Evolutionary conservation across 139 green algal species (phyloP), one percentile per base, ranked within the genome.

Genomic region (Chlamydomonas asymmetrica): DNA sequence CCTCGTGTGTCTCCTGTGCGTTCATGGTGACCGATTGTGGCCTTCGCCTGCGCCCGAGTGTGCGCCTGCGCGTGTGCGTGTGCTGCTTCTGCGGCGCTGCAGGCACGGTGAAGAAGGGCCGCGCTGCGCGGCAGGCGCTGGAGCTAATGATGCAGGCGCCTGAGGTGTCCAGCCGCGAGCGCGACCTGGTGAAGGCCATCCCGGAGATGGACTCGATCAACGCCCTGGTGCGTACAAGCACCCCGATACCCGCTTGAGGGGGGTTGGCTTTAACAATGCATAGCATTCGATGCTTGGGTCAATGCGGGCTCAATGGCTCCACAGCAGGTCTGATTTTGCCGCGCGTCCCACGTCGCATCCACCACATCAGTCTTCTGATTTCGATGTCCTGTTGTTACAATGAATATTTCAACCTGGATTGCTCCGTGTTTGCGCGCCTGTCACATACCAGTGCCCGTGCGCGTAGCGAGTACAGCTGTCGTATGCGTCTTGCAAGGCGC

Each of bases 31-130:
- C n/a, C n/a, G n/a, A n/a, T n/a, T n/a, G n/a, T n/a, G n/a, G n/a
- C n/a, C n/a, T n/a, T n/a, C n/a, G n/a, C n/a, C n/a, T n/a, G n/a
- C n/a, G n/a, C n/a, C n/a, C n/a, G n/a, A n/a, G n/a, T n/a, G n/a
- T n/a, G n/a, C n/a, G n/a, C n/a, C n/a, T n/a, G n/a, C n/a, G n/a
- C n/a, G n/a, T n/a, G n/a, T n/a, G n/a, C n/a, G n/a, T n/a, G n/a
- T n/a, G n/a, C n/a, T n/a, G n/a, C n/a, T n/a, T n/a, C n/a, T n/a
- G n/a, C n/a, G n/a, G n/a, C n/a, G n/a, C 81, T 0, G 89, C 93
- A 9, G 96, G 96, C 31, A 90, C 84, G 2, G 80, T 93, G 49
- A 97, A 96, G 82, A 98, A 98, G 82, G 96, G 96, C 76, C 97
- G 96, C 79, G 94, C 93, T 3, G 88, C 76, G 3, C 86, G 87